phyloP scores from a whole-genome alignment of 495 filamentous ascomycete genomes.

The Aspergillus leporis region DNA sequence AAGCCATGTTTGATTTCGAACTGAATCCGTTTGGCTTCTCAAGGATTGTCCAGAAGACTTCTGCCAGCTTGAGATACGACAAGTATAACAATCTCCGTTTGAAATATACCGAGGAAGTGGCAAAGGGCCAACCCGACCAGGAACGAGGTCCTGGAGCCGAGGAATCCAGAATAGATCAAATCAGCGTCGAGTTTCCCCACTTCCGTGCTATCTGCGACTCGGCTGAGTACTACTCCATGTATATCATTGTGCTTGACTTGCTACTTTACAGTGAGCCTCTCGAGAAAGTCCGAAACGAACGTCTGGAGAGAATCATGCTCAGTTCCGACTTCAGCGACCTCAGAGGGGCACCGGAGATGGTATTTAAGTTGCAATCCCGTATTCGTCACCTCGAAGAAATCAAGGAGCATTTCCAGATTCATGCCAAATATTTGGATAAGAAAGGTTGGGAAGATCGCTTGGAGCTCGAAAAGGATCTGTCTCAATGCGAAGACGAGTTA shows the following conservation, averaged over 20 bases:
- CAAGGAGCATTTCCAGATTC: constrained; percentile 92
- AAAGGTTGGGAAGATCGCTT: constrained; percentile 90
- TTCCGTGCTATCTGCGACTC: constrained; percentile 93
- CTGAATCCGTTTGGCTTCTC: constrained; percentile 93
- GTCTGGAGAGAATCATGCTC: constrained; percentile 96
- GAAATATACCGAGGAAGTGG: constrained; percentile 96
- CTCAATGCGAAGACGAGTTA: constrained; percentile 89
- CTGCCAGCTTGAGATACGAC: constrained; percentile 89
- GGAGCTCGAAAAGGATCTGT: constrained; percentile 81
- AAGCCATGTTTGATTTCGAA: constrained; percentile 96
- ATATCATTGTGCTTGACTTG: constrained; percentile 93
- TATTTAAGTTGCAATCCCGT: constrained; percentile 83
- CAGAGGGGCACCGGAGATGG: constrained; percentile 90
- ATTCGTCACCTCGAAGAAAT: constrained; percentile 96
- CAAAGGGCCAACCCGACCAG: constrained; percentile 52
- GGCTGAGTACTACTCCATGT: constrained; percentile 93
- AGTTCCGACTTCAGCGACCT: constrained; percentile 99
- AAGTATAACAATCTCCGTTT: constrained; percentile 97
- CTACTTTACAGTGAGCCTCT: constrained; percentile 92
- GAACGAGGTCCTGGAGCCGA: constrained; percentile 37
- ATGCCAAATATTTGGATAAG: constrained; percentile 83
- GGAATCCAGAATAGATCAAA: constrained; percentile 86
- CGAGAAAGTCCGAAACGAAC: constrained; percentile 91
- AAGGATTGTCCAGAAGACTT: constrained; percentile 91
- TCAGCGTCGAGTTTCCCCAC: constrained; percentile 95